A percentile compares a stretch with the other conserved stretches of the same genome.
Conservation (phyloP, 176 grass and related monocot species). For the Avena atlantica region DNA sequence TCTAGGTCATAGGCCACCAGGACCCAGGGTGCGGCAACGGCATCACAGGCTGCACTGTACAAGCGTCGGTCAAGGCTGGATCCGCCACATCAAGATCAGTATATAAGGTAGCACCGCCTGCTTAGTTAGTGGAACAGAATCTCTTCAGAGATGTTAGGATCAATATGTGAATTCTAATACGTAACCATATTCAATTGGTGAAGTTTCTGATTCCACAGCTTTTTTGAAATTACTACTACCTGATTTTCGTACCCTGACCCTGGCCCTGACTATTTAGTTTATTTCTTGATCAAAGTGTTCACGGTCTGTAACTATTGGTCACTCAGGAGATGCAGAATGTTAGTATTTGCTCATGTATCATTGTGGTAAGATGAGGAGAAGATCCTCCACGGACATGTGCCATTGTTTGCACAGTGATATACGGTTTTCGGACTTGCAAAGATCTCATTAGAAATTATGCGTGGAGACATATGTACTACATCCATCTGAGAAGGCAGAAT, state of each 20-base stretch:
- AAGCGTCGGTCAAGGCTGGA: no score
- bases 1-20: no score
- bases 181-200: background rate
- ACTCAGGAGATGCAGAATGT: background rate
- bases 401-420: background rate
- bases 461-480: background rate
- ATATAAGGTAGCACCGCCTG: no score
- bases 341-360: background rate
- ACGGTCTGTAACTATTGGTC: background rate
- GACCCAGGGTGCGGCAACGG: no score
- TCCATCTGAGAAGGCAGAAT: background rate
- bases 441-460: background rate
- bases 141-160: background rate
- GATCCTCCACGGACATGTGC: background rate
- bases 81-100: no score
- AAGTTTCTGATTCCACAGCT: background rate
- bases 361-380: background rate
- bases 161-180: background rate
- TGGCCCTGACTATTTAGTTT: background rate
- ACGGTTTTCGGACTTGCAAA: background rate
- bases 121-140: no score
- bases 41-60: no score
- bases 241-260: background rate
- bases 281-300: background rate
- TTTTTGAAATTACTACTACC: background rate